These are phyloP conservation scores for Globisporangium splendens DNA, from an alignment of 352 stramenopile species.

Conservation along the genomic window DNA sequence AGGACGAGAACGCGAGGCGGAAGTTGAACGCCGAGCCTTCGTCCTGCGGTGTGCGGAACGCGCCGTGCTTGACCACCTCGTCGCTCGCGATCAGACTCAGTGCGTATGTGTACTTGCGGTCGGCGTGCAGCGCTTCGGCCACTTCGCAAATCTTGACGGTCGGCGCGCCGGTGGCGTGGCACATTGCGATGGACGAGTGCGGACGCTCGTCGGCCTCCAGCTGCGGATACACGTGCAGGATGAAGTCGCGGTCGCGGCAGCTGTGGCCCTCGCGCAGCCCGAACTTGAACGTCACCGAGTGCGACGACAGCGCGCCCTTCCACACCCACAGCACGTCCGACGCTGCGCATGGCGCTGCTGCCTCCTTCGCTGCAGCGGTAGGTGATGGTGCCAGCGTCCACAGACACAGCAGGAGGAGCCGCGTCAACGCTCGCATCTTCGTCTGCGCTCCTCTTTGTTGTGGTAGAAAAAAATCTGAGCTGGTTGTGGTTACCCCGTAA, in stretches of 20 bases:
- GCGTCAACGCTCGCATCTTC: no score
- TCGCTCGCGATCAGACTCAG: conserved; percentile 34
- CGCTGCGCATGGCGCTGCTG: no score
- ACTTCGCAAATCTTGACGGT: conserved; percentile 50
- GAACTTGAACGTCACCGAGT: conserved; percentile 69
- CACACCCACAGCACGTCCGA: conserved; percentile 68
- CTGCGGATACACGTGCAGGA: conserved; percentile 55
- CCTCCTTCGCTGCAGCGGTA: no score
- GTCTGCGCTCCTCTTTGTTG: no score
- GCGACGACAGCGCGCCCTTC: conserved; percentile 61
- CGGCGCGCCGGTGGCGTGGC: conserved; percentile 26
- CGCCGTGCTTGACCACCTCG: conserved; percentile 31
- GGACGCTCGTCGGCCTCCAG: conserved; percentile 36
- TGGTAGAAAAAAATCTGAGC: no score
- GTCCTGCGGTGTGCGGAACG: conserved; percentile 42
- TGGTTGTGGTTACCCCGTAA: no score
- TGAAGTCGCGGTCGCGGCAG: conserved; percentile 45
- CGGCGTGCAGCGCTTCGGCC: conserved; percentile 38
- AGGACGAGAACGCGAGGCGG: conserved; percentile 76
- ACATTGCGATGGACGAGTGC: conserved; percentile 42
- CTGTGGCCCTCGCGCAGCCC: conserved; percentile 50
- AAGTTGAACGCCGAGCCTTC: conserved; percentile 58
- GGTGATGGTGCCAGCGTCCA: no score
- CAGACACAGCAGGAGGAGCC: no score
- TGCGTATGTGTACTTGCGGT: conserved; percentile 59